Evolutionary conservation across 305 asterid species (phyloP).

Genomic region (Fraxinus latifolia): DNA sequence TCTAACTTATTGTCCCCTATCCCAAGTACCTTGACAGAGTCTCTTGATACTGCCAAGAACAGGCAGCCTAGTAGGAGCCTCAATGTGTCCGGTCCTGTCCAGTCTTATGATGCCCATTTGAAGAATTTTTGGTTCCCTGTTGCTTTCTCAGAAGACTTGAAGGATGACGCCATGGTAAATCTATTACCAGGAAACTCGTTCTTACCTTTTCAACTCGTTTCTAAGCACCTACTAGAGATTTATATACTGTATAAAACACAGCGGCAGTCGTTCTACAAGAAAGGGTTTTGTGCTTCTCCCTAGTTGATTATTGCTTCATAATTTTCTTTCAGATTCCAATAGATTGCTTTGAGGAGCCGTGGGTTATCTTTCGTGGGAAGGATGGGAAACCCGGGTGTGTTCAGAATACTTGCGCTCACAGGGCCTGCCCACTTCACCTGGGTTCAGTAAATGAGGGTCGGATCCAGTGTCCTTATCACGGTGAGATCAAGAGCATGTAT

Average conservation of each 20-base stretch:
- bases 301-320: neutral
- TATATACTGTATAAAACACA: neutral
- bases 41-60: constrained; percentile 15
- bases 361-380: constrained; percentile 87
- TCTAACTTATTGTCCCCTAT: constrained; percentile 19
- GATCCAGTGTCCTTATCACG: constrained; percentile 84
- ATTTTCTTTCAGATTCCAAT: constrained; percentile 53
- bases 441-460: constrained; percentile 89
- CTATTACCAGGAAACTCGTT: neutral
- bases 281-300: neutral
- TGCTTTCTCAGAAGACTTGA: constrained; percentile 68
- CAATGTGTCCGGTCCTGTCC: constrained; percentile 59
- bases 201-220: neutral
- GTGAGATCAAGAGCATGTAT: constrained; percentile 33
- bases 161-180: constrained; percentile 76
- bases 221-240: neutral
- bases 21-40: constrained; percentile 25
- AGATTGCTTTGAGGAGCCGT: constrained; percentile 82
- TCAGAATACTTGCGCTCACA: constrained; percentile 78
- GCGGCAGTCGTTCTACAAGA: neutral
- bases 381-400: constrained; percentile 89
- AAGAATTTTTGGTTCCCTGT: constrained; percentile 90
- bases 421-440: constrained; percentile 87
- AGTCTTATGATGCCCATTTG: constrained; percentile 51
- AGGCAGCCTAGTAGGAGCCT: constrained; percentile 33